Evolutionary conservation across 768 basidiomycete species (phyloP), one percentile per base, ranked within the genome.

Genomic region (Chiua virens): DNA sequence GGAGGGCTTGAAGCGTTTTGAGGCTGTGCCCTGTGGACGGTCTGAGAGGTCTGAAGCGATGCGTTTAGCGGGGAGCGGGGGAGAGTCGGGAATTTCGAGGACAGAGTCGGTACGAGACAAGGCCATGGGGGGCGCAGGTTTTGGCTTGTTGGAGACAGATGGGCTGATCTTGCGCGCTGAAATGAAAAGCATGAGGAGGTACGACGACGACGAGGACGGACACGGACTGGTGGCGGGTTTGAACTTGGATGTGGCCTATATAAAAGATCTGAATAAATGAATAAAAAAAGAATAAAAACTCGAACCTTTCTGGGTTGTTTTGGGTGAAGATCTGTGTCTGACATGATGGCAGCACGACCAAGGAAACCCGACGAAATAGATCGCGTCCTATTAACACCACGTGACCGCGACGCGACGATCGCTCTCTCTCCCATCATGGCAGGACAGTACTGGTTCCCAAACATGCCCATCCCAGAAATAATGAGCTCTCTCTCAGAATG

Each of bases 391-490:
- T 47, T 15, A 45, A 6, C 22, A 36, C 37, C 65, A 67, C 65
- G 67, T 67, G 67, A 67, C 41, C 68, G 66, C 63, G 64, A 53
- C 45, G 45, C 59, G 39, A 46, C 37, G 28, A 13, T 15, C 38
- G 28, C 6, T 34, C 34, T 14, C 25, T 20, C 1, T 3, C 41
- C 13, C 13, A 14, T n/a, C 30, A 64, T 71, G 70, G 53, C 69
- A 0, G 71, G 65, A 2, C 73, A 76, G 47, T 78, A 75, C 48
- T 79, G 77, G 76, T 89, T 85, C 54, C 87, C 88, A 1, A 75
- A 81, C 41, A 83, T 89, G 80, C 73, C 78, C 36, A 72, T 76
- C 27, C 60, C 75, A 18, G 88, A 90, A 49, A 85, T 91, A 28
- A 78, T 86, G 35, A 69, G 75, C 44, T 76, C 85, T 3, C 78